These are phyloP conservation scores for Curvularia eragrostidis DNA, from an alignment of 2,329 filamentous ascomycete genomes.

Conservation along the genomic window DNA sequence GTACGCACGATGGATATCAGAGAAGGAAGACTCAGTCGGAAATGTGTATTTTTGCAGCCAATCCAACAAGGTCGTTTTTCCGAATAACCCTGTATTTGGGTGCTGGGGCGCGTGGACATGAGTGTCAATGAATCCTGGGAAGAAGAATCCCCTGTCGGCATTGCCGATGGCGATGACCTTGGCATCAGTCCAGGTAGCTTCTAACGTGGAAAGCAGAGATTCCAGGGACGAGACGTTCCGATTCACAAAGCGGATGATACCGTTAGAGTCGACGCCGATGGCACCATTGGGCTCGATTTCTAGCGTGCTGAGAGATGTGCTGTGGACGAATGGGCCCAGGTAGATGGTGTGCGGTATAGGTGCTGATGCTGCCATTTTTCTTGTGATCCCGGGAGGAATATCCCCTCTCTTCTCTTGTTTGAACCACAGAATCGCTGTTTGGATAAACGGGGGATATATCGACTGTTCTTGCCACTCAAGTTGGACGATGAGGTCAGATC, in stretches of 20 bases:
- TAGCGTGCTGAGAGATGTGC: slow-evolving; percentile 55
- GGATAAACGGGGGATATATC: not conserved
- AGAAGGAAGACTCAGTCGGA: slow-evolving; percentile 82
- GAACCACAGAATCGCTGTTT: not conserved
- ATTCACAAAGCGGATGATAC: slow-evolving; percentile 59
- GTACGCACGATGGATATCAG: slow-evolving; percentile 65
- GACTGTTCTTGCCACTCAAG: slow-evolving; percentile 3
- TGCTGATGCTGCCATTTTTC: slow-evolving; percentile 42
- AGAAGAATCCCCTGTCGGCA: slow-evolving; percentile 74
- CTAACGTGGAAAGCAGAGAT: slow-evolving; percentile 20
- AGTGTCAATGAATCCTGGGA: slow-evolving; percentile 88
- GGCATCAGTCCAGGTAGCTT: slow-evolving; percentile 49
- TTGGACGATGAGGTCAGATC: not conserved
- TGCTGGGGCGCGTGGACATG: slow-evolving; percentile 96
- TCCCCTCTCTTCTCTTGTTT: not conserved
- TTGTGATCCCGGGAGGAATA: not conserved
- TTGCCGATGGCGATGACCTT: slow-evolving; percentile 50
- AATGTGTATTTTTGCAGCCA: slow-evolving; percentile 97
- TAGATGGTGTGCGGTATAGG: slow-evolving; percentile 56
- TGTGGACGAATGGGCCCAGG: slow-evolving; percentile 68
- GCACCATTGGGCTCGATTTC: slow-evolving; percentile 57
- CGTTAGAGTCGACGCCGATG: slow-evolving; percentile 61
- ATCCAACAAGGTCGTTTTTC: slow-evolving; percentile 87
- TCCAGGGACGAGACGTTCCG: slow-evolving; percentile 35
- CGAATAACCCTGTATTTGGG: slow-evolving; percentile 92